These are phyloP conservation scores for Paraphaeosphaeria sporulosa DNA, from an alignment of 2,329 filamentous ascomycete species.

Conservation along the genomic window DNA sequence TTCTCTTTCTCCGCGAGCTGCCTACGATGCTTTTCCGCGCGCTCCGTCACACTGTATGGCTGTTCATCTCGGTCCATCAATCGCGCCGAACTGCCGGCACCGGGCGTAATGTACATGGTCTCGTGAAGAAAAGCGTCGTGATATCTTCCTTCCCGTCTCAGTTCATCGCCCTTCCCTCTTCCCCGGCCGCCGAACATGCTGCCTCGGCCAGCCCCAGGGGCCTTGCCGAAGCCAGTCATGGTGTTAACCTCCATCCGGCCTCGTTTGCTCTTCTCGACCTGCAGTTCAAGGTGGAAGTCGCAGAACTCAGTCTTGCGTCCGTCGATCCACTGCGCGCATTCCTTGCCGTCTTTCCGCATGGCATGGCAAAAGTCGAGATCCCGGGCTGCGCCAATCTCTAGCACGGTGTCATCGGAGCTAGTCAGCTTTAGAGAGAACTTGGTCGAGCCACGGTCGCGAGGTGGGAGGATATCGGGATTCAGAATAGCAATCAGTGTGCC, in stretches of 20 bases:
- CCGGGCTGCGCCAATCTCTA: constrained; percentile 84
- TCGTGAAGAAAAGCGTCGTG: constrained; percentile 68
- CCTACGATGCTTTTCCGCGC: constrained; percentile 71
- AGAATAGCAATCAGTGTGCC: constrained; percentile 93
- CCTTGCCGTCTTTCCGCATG: constrained; percentile 81
- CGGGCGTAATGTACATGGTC: constrained; percentile 54
- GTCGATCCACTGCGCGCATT: constrained; percentile 87
- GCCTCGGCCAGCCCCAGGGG: constrained; percentile 35
- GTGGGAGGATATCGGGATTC: constrained; percentile 91
- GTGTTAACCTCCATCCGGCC: constrained; percentile 81
- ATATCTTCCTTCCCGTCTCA: constrained; percentile 47
- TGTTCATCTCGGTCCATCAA: constrained; percentile 69
- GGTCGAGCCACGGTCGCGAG: constrained; percentile 79
- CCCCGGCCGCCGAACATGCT: constrained; percentile 43
- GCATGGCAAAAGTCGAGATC: constrained; percentile 91
- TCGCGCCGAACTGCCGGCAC: constrained; percentile 61
- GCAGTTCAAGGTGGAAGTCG: constrained; percentile 88
- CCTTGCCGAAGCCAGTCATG: constrained; percentile 61
- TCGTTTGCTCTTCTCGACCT: constrained; percentile 73
- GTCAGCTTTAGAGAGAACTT: constrained; percentile 86
- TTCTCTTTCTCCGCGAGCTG: constrained; percentile 72
- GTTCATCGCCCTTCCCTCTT: constrained; percentile 35
- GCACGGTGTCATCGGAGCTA: constrained; percentile 84
- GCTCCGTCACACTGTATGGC: constrained; percentile 57
- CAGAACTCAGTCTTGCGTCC: constrained; percentile 87